These are phyloP conservation scores for Myxozyma nipponensis DNA, from an alignment of 805 yeast genomes.

Conservation along the genomic window DNA sequence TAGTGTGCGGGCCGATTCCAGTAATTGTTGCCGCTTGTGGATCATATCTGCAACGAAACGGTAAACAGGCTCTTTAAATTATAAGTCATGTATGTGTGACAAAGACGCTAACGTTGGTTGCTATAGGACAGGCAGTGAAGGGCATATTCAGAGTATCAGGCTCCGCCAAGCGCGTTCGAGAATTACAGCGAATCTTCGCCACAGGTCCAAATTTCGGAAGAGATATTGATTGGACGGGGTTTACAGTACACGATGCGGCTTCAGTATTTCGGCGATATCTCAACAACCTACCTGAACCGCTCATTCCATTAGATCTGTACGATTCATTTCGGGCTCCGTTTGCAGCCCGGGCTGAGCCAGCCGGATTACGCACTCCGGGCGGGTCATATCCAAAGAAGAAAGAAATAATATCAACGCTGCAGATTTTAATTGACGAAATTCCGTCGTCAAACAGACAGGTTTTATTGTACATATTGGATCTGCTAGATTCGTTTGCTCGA, in stretches of 20 bases:
- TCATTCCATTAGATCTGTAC: slow-evolving; percentile 74
- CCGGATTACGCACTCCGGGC: slow-evolving; percentile 15
- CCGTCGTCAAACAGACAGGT: slow-evolving; percentile 80
- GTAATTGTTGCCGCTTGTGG: slow-evolving; percentile 96
- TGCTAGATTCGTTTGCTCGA: slow-evolving; percentile 78
- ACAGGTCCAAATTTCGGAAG: slow-evolving; percentile 88
- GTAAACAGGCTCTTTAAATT: slow-evolving; percentile 38
- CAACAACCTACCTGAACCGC: slow-evolving; percentile 86
- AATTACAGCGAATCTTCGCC: slow-evolving; percentile 77
- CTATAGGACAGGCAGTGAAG: slow-evolving; percentile 56
- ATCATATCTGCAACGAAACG: slow-evolving; percentile 66
- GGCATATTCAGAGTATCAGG: slow-evolving; percentile 96
- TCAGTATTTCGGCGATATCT: slow-evolving; percentile 80
- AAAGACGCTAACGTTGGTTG: not conserved
- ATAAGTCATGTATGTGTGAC: not conserved
- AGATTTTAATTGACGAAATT: slow-evolving; percentile 58
- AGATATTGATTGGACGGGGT: slow-evolving; percentile 85
- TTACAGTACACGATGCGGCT: slow-evolving; percentile 95
- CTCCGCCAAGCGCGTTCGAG: slow-evolving; percentile 79
- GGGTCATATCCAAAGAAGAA: slow-evolving; percentile 30
- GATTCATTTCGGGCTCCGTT: slow-evolving; percentile 71
- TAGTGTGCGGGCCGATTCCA: slow-evolving; percentile 85
- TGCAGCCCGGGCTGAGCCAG: not conserved
- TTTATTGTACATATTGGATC: slow-evolving; percentile 78
- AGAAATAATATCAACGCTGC: slow-evolving; percentile 66